Conservation (phyloP, 2,329 filamentous ascomycete species). For the Aspergillus uvarum region DNA sequence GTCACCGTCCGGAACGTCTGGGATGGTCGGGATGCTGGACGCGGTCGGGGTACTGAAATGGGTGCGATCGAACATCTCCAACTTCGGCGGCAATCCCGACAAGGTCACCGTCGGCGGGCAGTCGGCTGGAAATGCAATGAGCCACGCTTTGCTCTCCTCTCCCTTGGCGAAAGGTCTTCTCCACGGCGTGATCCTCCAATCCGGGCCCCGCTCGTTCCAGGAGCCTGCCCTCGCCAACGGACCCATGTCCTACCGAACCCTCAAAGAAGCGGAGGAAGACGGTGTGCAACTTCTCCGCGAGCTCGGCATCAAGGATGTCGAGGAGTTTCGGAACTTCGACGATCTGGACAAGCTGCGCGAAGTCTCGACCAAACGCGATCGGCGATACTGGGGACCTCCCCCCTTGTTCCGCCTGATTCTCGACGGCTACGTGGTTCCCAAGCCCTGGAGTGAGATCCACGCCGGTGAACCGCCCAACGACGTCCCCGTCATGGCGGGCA, state of each 20-base stretch:
- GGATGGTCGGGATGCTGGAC: slow-evolving; percentile 30
- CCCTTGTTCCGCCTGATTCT: neutral
- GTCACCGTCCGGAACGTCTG: slow-evolving; percentile 25
- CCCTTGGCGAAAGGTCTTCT: slow-evolving; percentile 25
- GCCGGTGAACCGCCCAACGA: too few species aligned
- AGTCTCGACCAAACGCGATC: neutral
- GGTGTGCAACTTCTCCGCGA: neutral
- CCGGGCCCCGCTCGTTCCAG: too few species aligned
- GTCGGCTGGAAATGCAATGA: slow-evolving; percentile 31
- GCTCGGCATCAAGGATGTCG: neutral
- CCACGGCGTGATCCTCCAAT: neutral
- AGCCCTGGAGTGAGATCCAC: neutral
- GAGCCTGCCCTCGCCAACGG: too few species aligned
- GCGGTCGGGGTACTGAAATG: slow-evolving; percentile 22
- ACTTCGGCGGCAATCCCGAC: slow-evolving; percentile 24
- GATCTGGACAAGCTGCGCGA: neutral
- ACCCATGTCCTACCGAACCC: neutral
- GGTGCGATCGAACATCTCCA: slow-evolving; percentile 21
- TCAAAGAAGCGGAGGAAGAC: neutral
- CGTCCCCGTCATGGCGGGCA: too few species aligned
- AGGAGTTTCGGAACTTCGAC: neutral
- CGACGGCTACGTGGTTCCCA: neutral
- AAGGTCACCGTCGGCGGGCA: slow-evolving; percentile 31
- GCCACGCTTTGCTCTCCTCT: slow-evolving; percentile 23
- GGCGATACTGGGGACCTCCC: neutral